Percentiles rank a stretch among this genome's conserved stretches.
Evolutionary conservation across 805 yeast genomes (phyloP).

Genomic region (Teunomyces kruisii): DNA sequence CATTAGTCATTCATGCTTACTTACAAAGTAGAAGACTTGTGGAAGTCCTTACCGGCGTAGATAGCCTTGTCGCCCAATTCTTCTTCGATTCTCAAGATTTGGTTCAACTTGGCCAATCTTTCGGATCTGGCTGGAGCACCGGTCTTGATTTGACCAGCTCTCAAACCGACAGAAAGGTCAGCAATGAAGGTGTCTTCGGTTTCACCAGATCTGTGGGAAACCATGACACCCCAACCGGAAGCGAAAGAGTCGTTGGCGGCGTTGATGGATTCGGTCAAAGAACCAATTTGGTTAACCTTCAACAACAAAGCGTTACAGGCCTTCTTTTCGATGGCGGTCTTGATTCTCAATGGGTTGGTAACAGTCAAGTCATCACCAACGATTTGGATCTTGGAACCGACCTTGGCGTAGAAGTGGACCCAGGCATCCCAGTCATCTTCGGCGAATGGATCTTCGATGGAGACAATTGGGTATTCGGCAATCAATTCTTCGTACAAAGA

Average conservation of each 20-base stretch:
- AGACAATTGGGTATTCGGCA: conserved; percentile 93
- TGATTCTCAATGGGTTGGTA: conserved; percentile 94
- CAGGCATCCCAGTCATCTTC: conserved; percentile 99
- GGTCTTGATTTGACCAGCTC: conserved; percentile 98
- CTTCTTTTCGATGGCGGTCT: conserved; percentile 95
- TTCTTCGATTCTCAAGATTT: conserved; percentile 97
- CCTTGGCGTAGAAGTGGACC: conserved; percentile 76
- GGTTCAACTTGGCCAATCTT: conserved; percentile 99
- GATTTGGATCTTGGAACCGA: conserved; percentile 74
- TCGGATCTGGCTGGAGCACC: conserved; percentile 99
- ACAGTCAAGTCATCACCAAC: conserved; percentile 99
- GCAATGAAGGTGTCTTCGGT: conserved; percentile 99
- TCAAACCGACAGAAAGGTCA: conserved; percentile 95
- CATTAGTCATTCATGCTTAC: conserved; percentile 19
- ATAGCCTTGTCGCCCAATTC: conserved; percentile 96
- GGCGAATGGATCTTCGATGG: conserved; percentile 98
- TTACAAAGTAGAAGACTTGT: conserved; percentile 46
- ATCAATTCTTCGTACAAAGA: conserved; percentile 76
- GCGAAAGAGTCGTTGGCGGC: conserved; percentile 94
- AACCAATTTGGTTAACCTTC: conserved; percentile 99
- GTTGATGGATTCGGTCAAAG: conserved; percentile 91
- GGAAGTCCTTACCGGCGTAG: conserved; percentile 93
- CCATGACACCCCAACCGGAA: conserved; percentile 99
- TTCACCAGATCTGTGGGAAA: conserved; percentile 99
- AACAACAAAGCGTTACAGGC: conserved; percentile 90